These are phyloP conservation scores for Pleurotus tuber-regium DNA, from an alignment of 768 basidiomycete species.

Conservation along the genomic window DNA sequence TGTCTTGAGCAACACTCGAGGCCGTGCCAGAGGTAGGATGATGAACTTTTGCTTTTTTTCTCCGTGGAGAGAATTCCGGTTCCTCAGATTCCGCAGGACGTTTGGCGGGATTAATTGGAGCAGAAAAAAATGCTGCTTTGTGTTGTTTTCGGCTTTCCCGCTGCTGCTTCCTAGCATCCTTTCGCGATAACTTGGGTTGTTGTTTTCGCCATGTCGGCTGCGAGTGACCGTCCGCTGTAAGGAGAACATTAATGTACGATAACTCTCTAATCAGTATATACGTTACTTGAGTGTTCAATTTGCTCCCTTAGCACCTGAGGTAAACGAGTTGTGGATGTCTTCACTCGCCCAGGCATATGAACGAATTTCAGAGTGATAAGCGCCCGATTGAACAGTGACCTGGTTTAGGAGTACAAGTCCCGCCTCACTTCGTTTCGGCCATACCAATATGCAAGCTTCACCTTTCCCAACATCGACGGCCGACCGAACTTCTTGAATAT, in stretches of 20 bases:
- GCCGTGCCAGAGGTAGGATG: no score
- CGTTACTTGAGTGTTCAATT: conserved; percentile 21
- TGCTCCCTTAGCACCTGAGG: conserved; percentile 31
- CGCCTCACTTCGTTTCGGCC: no score
- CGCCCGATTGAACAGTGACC: no score
- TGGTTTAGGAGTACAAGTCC: no score
- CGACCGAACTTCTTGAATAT: no score
- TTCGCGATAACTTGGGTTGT: conserved; percentile 40
- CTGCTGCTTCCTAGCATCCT: conserved; percentile 62
- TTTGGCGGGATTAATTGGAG: conserved; percentile 18
- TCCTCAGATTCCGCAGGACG: conserved; percentile 46
- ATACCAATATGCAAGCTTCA: no score
- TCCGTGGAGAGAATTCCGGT: conserved; percentile 37
- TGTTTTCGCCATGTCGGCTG: conserved; percentile 16
- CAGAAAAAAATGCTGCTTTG: conserved; percentile 58
- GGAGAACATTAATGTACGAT: neutral
- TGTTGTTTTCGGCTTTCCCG: conserved; percentile 58
- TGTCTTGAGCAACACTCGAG: no score
- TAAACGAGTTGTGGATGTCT: conserved; percentile 38
- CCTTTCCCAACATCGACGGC: no score
- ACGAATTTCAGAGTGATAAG: neutral
- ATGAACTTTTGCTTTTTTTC: conserved; percentile 45
- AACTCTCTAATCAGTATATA: neutral
- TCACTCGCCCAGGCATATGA: conserved; percentile 22
- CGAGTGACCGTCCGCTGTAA: conserved; percentile 19